Percentiles rank a stretch among this genome's conserved stretches.
Evolutionary conservation across 1,284 basidiomycete genomes (phyloP).

Genomic region (Boletus semigastroideus): DNA sequence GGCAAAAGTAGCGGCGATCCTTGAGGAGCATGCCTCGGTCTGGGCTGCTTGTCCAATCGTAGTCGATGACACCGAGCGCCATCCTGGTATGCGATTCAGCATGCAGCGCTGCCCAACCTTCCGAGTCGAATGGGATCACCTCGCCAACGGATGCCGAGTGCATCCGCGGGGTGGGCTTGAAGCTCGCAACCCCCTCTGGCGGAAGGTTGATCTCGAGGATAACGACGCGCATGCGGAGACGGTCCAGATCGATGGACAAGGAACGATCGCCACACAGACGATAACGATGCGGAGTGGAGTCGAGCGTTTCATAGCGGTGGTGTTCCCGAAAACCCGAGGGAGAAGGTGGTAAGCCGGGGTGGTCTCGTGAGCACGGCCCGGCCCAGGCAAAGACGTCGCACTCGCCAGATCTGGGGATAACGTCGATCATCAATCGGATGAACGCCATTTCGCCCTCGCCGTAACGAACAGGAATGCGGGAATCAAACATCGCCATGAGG

Average conservation of each 20-base stretch:
- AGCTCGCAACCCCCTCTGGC: not conserved
- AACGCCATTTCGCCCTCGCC: too few relatives aligned
- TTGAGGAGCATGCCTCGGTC: conserved; percentile 8
- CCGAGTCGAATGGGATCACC: not conserved
- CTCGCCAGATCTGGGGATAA: too few relatives aligned
- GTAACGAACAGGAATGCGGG: too few relatives aligned
- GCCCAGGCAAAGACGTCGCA: conserved; percentile 20
- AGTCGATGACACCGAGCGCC: conserved; percentile 25
- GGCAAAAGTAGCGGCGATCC: conserved; percentile 16
- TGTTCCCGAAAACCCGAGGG: conserved; percentile 12
- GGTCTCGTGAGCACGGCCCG: conserved; percentile 8
- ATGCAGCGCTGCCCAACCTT: not conserved
- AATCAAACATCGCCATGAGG: too few relatives aligned
- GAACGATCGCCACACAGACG: conserved; percentile 22
- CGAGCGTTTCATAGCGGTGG: conserved; percentile 1
- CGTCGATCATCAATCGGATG: too few relatives aligned
- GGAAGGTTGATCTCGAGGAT: conserved; percentile 14
- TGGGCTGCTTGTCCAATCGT: conserved; percentile 16
- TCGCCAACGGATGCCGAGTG: conserved; percentile 7
- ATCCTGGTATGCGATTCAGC: not conserved
- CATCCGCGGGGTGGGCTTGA: not conserved
- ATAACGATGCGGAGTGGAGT: conserved; percentile 13
- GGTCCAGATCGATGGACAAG: conserved; percentile 3
- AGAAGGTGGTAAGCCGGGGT: conserved; percentile 18
- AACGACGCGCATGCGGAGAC: conserved; percentile 14